These are phyloP conservation scores for Sclerotinia sclerotiorum DNA, from an alignment of 2,329 filamentous ascomycete species.

Conservation along the genomic window DNA sequence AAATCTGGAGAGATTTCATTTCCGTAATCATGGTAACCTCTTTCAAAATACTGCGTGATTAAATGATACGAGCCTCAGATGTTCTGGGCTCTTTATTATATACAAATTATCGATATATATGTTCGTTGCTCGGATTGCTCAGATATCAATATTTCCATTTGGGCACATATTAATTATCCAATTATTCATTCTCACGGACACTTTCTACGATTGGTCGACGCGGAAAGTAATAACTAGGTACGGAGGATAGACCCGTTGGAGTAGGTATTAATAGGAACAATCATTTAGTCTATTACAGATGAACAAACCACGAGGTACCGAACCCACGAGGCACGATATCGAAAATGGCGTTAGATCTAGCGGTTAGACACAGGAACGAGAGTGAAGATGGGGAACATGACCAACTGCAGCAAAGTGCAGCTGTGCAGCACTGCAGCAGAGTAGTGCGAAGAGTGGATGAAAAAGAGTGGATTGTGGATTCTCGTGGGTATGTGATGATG, in stretches of 20 bases:
- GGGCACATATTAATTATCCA: neutral
- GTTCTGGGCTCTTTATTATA: neutral
- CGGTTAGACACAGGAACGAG: slow-evolving; percentile 13
- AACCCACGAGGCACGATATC: slow-evolving; percentile 3
- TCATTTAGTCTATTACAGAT: neutral
- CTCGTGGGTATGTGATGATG: slow-evolving; percentile 9
- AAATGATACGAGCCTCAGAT: neutral
- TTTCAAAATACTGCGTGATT: neutral
- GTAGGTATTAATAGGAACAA: slow-evolving; percentile 5
- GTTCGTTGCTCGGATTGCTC: slow-evolving; percentile 7
- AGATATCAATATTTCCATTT: slow-evolving; percentile 5
- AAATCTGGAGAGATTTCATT: neutral
- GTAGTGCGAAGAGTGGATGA: slow-evolving; percentile 1
- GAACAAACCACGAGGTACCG: slow-evolving; percentile 3
- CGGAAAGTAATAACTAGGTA: too few relatives aligned
- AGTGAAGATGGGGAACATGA: slow-evolving; percentile 15
- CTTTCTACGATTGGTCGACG: neutral
- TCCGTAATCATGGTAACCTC: neutral
- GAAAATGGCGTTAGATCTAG: slow-evolving; percentile 15
- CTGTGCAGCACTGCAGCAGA: neutral
- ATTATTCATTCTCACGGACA: neutral
- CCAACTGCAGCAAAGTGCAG: neutral
- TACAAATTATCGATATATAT: neutral
- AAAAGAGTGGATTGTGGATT: neutral
- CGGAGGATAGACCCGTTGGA: too few relatives aligned